Base-by-base conservation (phyloP, 2,329 filamentous ascomycete genomes). In the Emmonsiellopsis sp. region DNA sequence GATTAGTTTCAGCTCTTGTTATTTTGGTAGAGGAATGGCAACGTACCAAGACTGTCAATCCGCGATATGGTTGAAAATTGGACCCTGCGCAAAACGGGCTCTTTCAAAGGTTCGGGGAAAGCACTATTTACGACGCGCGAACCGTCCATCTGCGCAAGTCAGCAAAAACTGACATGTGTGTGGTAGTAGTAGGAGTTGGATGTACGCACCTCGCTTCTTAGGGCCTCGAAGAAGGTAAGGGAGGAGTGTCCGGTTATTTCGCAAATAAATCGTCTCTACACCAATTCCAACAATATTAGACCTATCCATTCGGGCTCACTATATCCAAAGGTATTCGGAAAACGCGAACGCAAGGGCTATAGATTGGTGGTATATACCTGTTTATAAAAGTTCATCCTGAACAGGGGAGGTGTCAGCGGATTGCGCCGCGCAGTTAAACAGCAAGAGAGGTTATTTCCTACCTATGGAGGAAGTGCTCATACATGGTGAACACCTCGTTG, bases 221-320 rank as follows among this genome's bases (percentile, higher is more conserved):
- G 80, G 30, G 93, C 93, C 61, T 95, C 89, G 65, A 96, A 96
- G 70, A 94, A 98, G 3, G 83, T 92, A 60, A 96, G 77, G 51
- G 86, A 86, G 32, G 90, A 94, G 69, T 95, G 92, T 52, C 93
- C 93, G 10, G 90, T 95, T 60, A 97, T 94, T 67, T 95, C 88
- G 71, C 94, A 95, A 57, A 94, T 95, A 70, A 97, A 98, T 53
- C 86, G 84, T 65, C 84, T 88, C 84, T 92, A 62, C 43, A 48
- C 49, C 32, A 9, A 9, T 9, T 13, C 13, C 15, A 48, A 26
- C 8, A 10, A 20, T 42, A 30, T 42, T 50, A 31, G 41, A 26
- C 15, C 40, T 42, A 50, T 50, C 20, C 32, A 38, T 38, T 6
- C 10, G 5, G 3, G 32, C 16, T 26, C 32, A 26, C 26, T 16